Base-by-base conservation (phyloP, 331 rosid species). In the Acacia concinna region DNA sequence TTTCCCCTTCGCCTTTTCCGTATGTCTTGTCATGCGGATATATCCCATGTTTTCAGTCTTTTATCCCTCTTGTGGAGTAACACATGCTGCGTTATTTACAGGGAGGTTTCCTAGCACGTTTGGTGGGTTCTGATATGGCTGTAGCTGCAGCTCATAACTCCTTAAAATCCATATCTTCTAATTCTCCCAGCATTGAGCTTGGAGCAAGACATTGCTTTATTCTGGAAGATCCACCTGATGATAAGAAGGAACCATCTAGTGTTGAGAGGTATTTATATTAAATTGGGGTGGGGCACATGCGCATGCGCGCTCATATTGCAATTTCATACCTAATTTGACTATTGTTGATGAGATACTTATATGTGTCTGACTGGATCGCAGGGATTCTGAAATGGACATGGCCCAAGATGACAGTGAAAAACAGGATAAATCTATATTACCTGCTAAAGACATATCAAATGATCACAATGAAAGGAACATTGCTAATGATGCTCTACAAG, bases 141-240 rank as follows among this genome's bases (percentile, higher is more conserved):
- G 70, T 87, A 79, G 93, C 93, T 63, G 90, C 93, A 41, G 83
- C 95, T 18, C 97, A 81, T 81, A 81, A 77, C 81, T 90, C 97
- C 46, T 74, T 92, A 68, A 92, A 90, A 79, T 85, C 92, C 82
- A 25, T 88, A 37, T 86, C 87, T 54, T 89, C 84, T 52, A 85
- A 78, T 75, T 86, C 89, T 80, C 85, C 97, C 40, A 78, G 86
- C 74, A 69, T 86, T 67, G 89, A 87, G 81, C 88, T 92, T 82
- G 93, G 92, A 76, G 63, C 87, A 23, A 84, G 93, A 76, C 91
- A 92, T 79, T 92, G 95, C 90, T 86, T 88, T 76, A 32, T 92
- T 69, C 78, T 92, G 86, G 93, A 92, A 84, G 89, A 92, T 78
- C 97, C 95, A 38, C 95, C 89, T 11, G 81, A 78, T 79, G 89